phyloP scores from a whole-genome alignment of 176 grass and related monocot genomes.

The Melocanna baccifera region DNA sequence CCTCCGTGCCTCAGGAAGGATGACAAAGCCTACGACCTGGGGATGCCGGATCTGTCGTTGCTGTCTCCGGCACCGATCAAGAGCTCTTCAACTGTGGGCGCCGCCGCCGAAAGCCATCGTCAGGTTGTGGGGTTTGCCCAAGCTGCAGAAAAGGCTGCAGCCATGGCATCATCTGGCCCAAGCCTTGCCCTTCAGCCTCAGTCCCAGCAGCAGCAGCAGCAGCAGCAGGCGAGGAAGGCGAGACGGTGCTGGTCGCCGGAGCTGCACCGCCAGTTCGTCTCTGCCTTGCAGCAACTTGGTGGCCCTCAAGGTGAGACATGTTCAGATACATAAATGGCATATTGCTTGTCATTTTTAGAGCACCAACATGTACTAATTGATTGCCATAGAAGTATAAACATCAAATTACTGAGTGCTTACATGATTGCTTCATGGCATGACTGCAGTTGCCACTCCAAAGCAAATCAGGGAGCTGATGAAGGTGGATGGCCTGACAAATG shows the following conservation, averaged over 20 bases:
- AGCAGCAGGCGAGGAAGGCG: slow-evolving; percentile 68
- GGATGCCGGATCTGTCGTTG: slow-evolving; percentile 49
- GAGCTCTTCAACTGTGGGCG: background rate
- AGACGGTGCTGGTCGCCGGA: slow-evolving; percentile 90
- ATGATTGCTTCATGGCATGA: slow-evolving; percentile 5
- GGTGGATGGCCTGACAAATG: slow-evolving; percentile 91
- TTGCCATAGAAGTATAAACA: background rate
- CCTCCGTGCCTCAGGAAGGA: slow-evolving; percentile 31
- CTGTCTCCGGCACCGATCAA: slow-evolving; percentile 26
- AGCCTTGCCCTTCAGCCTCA: slow-evolving; percentile 33
- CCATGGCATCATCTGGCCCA: slow-evolving; percentile 29
- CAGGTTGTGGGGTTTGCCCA: slow-evolving; percentile 29
- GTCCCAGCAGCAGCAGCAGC: slow-evolving; percentile 33
- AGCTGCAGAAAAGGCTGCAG: slow-evolving; percentile 26
- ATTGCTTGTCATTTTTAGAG: background rate
- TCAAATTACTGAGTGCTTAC: slow-evolving; percentile 5
- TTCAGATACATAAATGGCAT: background rate
- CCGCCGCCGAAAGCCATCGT: slow-evolving; percentile 6
- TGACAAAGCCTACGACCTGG: slow-evolving; percentile 17
- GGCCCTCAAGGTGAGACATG: slow-evolving; percentile 67
- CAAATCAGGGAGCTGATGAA: slow-evolving; percentile 96
- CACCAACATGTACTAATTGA: background rate
- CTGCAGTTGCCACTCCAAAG: slow-evolving; percentile 92
- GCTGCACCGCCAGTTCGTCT: slow-evolving; percentile 75
- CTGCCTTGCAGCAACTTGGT: slow-evolving; percentile 69